phyloP scores from a whole-genome alignment of 2,329 filamentous ascomycete species.

The Fusarium subglutinans region DNA sequence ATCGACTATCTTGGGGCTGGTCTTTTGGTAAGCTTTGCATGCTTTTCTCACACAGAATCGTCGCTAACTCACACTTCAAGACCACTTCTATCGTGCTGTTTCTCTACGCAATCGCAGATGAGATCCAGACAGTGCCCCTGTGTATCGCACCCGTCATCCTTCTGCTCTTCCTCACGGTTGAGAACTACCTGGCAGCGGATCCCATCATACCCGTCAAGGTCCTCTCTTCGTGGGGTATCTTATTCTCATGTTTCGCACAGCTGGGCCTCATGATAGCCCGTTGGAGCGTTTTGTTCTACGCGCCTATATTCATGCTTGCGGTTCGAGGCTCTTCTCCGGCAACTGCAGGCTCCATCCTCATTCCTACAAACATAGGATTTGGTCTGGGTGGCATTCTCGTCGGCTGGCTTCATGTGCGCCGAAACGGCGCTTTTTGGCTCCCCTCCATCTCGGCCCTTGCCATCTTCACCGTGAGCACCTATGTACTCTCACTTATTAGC shows the following conservation, averaged over 20 bases:
- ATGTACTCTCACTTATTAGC: slow-evolving; percentile 64
- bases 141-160: slow-evolving; percentile 63
- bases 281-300: slow-evolving; percentile 84
- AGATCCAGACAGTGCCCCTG: slow-evolving; percentile 68
- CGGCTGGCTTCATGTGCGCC: slow-evolving; percentile 79
- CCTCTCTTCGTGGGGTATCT: slow-evolving; percentile 73
- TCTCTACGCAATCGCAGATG: slow-evolving; percentile 74
- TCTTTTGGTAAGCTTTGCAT: slow-evolving; percentile 62
- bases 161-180: slow-evolving; percentile 67
- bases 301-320: slow-evolving; percentile 81
- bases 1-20: slow-evolving; percentile 81
- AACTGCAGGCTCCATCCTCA: slow-evolving; percentile 76
- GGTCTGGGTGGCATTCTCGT: slow-evolving; percentile 76
- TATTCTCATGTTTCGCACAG: slow-evolving; percentile 78
- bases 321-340: slow-evolving; percentile 76
- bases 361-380: slow-evolving; percentile 85
- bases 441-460: slow-evolving; percentile 68
- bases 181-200: slow-evolving; percentile 69
- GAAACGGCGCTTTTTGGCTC: slow-evolving; percentile 76
- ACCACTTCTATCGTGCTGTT: slow-evolving; percentile 74
- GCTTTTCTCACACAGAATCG: neutral
- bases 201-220: slow-evolving; percentile 80
- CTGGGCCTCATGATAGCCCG: slow-evolving; percentile 82
- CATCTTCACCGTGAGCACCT: slow-evolving; percentile 69
- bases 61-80: slow-evolving; percentile 48